Base-by-base conservation (phyloP, 768 basidiomycete genomes). In the Psilocybe tampanensis region DNA sequence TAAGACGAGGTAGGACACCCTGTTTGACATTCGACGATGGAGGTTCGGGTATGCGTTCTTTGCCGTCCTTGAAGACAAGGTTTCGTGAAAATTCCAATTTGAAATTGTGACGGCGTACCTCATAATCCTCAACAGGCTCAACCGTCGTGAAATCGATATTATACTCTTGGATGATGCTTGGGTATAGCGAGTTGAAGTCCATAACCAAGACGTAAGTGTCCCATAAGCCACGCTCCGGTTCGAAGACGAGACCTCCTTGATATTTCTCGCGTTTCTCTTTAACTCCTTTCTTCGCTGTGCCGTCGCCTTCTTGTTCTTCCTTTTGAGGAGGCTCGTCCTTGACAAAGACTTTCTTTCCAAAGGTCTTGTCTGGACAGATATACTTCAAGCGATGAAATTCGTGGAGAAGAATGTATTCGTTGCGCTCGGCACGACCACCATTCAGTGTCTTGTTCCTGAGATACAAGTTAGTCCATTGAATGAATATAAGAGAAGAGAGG, bases 181-280 rank as follows among this genome's bases (percentile, higher is more conserved):
- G 97, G 70, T 99, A 99, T 54, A 99, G 80, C 59, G 95, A 97
- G 74, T 99, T 99, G 86, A 98, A 99, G 72, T 99, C 97, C 97
- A 99, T 99, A 72, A 99, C 97, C 17, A 99, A 82, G 72, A 98
- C 91, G 68, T 81, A 97, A 65, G 88, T 95, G 77, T 98, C 97
- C 92, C 94, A 98, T 39, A 99, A 77, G 11, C 95, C 94, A 52
- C 92, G 81, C 75, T 97, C 95, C 2, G 97, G 97, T 56, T 97
- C 93, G 61, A 99, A 95, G 18, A 99, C 97, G 51, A 98, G 81
- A 72, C 97, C 97, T 70, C 97, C 97, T 74, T 98, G 97, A 78
- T 94, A 99, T 74, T 98, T 98, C 74, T 98, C 96, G 49, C 86
- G 85, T 68, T 89, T 92, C 42, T 78, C 76, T 65, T 92, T 92